These are phyloP conservation scores for Coemansia pectinata DNA, from an alignment of 192 early-diverging fungal species.

Conservation along the genomic window DNA sequence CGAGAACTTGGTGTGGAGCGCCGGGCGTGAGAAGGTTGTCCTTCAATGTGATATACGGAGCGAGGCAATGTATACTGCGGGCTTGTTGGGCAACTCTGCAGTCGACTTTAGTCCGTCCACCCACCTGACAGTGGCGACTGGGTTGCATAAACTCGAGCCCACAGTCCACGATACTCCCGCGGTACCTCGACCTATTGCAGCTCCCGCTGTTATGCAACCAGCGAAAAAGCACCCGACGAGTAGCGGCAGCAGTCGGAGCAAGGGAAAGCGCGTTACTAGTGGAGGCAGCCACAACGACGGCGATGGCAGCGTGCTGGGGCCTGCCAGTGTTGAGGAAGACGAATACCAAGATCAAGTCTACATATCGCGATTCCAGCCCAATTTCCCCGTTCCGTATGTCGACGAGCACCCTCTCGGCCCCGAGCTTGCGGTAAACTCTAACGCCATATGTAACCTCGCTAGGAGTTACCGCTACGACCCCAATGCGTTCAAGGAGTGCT, in stretches of 20 bases:
- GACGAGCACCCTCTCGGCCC: constrained; percentile 40
- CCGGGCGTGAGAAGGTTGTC: constrained; percentile 20
- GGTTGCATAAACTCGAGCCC: not conserved
- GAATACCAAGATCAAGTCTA: not conserved
- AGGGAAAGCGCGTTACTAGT: not conserved
- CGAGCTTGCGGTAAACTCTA: constrained; percentile 12
- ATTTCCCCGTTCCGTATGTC: constrained; percentile 40
- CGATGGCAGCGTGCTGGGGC: not conserved
- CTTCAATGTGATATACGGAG: constrained; percentile 49
- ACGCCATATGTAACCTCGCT: constrained; percentile 32
- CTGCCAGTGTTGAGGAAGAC: not conserved
- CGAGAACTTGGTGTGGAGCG: constrained; percentile 44
- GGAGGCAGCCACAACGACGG: not conserved
- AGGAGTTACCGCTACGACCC: constrained; percentile 50
- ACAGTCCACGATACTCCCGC: not conserved
- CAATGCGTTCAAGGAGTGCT: constrained; percentile 29
- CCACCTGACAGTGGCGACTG: constrained; percentile 35
- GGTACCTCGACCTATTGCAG: not conserved
- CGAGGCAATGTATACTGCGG: constrained; percentile 33
- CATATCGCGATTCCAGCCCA: constrained; percentile 22
- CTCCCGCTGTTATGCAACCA: not conserved
- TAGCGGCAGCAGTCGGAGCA: constrained; percentile 2
- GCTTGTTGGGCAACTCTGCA: constrained; percentile 24
- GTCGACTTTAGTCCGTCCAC: constrained; percentile 33
- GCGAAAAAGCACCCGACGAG: not conserved